These are phyloP conservation scores for Arachis monticola DNA, from an alignment of 331 rosid genomes.

Conservation along the genomic window DNA sequence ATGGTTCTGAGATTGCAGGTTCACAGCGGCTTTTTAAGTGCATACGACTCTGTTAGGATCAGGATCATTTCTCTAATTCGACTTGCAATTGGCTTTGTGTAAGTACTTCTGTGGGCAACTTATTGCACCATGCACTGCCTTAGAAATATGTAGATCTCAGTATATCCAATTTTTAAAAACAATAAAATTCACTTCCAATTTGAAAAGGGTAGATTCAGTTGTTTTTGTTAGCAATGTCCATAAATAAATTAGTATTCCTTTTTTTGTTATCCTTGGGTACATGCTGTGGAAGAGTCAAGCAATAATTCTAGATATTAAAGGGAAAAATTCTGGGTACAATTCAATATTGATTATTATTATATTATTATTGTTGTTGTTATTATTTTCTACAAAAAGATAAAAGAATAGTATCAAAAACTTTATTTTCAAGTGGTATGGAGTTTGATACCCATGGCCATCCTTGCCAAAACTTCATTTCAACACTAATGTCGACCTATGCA, in stretches of 20 bases:
- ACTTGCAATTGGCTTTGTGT: conserved; percentile 76
- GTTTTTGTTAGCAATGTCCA: background rate
- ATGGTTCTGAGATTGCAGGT: conserved; percentile 67
- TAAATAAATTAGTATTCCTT: background rate
- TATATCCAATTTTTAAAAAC: background rate
- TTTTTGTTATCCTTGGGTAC: background rate
- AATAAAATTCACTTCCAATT: conserved; percentile 10
- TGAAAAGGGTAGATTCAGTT: conserved; percentile 16
- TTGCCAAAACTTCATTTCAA: too few relatives aligned
- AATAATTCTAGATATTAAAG: background rate
- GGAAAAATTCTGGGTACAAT: conserved; percentile 8
- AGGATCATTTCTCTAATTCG: conserved; percentile 80
- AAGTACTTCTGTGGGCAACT: conserved; percentile 45
- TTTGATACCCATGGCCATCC: background rate
- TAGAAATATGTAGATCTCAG: conserved; percentile 22
- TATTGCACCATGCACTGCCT: conserved; percentile 5
- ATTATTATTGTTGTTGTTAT: background rate
- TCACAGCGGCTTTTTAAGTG: conserved; percentile 94
- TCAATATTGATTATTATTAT: conserved; percentile 12
- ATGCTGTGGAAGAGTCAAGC: background rate
- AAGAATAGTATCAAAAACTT: too few relatives aligned
- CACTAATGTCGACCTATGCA: too few relatives aligned
- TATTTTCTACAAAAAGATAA: background rate
- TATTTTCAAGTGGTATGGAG: background rate
- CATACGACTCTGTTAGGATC: conserved; percentile 91